Evolutionary conservation across 179 eudicot species (phyloP).

Genomic region (Beta macrorhiza): DNA sequence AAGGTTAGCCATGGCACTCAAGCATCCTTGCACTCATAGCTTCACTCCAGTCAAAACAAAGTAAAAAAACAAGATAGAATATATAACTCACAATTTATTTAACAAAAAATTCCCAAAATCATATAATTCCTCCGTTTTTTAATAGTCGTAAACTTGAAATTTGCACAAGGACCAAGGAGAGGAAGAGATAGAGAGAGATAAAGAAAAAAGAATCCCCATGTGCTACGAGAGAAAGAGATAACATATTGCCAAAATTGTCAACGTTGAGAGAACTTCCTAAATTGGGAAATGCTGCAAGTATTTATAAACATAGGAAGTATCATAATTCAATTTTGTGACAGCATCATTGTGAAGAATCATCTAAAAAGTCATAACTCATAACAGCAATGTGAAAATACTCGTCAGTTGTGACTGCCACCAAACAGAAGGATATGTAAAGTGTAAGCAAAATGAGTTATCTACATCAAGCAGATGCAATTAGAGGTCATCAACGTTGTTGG

Average conservation of each 20-base stretch:
- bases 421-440: neutral
- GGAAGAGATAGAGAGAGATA: no score
- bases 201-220: no score
- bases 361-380: neutral
- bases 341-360: neutral
- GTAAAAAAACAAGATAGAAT: neutral
- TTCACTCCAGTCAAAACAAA: neutral
- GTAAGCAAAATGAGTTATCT: neutral
- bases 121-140: no score
- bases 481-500: neutral
- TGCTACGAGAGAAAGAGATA: no score
- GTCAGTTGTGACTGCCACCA: neutral
- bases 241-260: no score
- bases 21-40: neutral
- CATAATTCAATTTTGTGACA: neutral
- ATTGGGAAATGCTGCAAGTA: no score
- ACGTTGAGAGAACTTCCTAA: no score
- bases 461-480: conserved; percentile 3
- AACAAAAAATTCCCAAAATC: neutral
- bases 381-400: conserved; percentile 4
- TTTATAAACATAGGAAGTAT: no score
- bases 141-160: no score
- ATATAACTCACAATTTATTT: neutral
- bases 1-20: neutral
- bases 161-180: no score